A percentile compares a stretch with the other conserved stretches of the same genome.
phyloP scores from a whole-genome alignment of 2,329 filamentous ascomycete species.

The Stemphylium beticola region DNA sequence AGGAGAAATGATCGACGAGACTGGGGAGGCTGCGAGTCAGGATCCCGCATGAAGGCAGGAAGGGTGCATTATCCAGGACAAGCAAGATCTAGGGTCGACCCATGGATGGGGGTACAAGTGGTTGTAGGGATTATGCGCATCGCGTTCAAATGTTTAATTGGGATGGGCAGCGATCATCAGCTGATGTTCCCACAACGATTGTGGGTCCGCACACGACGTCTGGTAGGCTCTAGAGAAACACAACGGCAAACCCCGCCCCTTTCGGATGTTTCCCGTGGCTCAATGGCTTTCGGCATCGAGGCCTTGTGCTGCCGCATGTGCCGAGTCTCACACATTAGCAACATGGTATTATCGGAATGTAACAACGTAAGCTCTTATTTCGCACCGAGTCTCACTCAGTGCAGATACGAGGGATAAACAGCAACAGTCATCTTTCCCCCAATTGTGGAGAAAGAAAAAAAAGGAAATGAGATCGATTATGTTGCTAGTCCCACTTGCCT shows the following conservation, averaged over 20 bases:
- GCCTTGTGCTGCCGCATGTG: no score
- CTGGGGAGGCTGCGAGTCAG: not conserved
- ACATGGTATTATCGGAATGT: no score
- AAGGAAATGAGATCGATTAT: no score
- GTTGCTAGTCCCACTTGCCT: no score
- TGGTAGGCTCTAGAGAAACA: not conserved
- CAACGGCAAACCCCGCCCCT: constrained; percentile 1
- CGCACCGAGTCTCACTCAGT: no score
- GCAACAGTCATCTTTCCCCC: no score
- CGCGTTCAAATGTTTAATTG: not conserved
- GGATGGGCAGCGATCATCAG: not conserved
- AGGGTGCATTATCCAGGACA: not conserved
- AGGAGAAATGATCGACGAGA: constrained; percentile 4
- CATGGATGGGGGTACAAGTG: not conserved
- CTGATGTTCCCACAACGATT: not conserved
- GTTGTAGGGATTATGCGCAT: not conserved
- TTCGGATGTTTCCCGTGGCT: not conserved
- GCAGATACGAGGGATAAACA: no score
- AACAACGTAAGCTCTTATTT: no score
- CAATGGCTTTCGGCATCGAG: no score
- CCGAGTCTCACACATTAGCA: no score
- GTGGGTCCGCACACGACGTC: not conserved
- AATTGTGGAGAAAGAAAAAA: no score
- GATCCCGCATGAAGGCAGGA: not conserved
- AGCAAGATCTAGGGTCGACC: not conserved